A percentile compares a stretch with the other conserved stretches of the same genome.
Evolutionary conservation across 768 basidiomycete species (phyloP).

Genomic region (Amylocystis lapponica): DNA sequence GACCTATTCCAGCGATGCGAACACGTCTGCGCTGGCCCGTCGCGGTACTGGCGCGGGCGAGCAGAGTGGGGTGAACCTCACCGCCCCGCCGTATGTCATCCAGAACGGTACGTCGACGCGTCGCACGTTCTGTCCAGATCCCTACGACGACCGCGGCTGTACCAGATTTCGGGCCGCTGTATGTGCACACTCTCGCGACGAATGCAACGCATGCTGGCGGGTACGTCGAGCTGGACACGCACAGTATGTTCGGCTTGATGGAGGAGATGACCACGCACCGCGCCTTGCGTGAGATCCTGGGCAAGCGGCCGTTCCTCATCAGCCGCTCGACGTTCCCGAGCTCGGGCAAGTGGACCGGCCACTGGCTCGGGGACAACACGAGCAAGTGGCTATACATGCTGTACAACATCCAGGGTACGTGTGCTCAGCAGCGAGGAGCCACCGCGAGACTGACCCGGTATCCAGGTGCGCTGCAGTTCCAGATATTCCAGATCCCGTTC

Average conservation of each 20-base stretch:
- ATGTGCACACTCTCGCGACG: conserved; percentile 51
- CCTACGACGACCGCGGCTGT: neutral
- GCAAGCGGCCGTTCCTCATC: conserved; percentile 66
- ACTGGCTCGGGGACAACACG: conserved; percentile 78
- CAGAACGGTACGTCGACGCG: conserved; percentile 50
- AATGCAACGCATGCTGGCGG: conserved; percentile 69
- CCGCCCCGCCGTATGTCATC: conserved; percentile 60
- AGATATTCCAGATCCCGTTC: conserved; percentile 78
- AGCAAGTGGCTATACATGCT: conserved; percentile 72
- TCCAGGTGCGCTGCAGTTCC: conserved; percentile 70
- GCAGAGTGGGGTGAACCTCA: conserved; percentile 44
- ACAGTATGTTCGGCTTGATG: conserved; percentile 70
- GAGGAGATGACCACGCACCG: conserved; percentile 61
- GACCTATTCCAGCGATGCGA: conserved; percentile 38
- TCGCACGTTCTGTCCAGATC: neutral
- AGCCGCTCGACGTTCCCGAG: conserved; percentile 66
- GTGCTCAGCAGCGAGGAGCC: no score
- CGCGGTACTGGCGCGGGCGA: conserved; percentile 48
- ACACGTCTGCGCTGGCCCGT: conserved; percentile 23
- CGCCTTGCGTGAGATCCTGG: conserved; percentile 47
- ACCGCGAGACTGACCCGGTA: no score
- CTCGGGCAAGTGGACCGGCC: conserved; percentile 64
- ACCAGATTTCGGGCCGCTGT: conserved; percentile 48
- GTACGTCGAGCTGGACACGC: conserved; percentile 56
- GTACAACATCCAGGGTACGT: conserved; percentile 58